Evolutionary conservation across 2,329 filamentous ascomycete genomes (phyloP).

Genomic region (Lecanoromycetidae sp.): DNA sequence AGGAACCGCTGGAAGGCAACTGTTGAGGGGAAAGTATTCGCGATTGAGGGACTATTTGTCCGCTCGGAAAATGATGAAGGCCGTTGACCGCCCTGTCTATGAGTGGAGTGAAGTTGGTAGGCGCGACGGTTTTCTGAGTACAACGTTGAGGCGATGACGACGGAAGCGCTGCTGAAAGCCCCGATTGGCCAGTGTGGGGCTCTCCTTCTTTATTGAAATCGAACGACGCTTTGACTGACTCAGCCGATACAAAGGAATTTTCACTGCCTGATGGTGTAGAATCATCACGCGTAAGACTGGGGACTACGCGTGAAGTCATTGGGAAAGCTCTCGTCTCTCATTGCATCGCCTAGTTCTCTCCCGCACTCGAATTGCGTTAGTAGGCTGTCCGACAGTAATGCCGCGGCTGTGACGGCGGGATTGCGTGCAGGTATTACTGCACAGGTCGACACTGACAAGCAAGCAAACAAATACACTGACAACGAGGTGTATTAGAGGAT

Average conservation of each 20-base stretch:
- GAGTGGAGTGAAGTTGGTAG: not conserved
- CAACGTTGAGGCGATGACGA: constrained; percentile 8
- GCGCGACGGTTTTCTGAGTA: constrained; percentile 1
- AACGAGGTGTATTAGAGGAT: not conserved
- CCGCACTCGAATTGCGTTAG: not conserved
- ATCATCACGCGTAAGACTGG: not conserved
- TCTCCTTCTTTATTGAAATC: not conserved
- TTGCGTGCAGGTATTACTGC: too few species aligned
- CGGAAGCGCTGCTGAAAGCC: not conserved
- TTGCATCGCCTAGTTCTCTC: not conserved
- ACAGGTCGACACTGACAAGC: too few species aligned
- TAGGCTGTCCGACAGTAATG: not conserved
- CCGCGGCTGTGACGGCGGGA: not conserved
- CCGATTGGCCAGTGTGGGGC: constrained; percentile 8
- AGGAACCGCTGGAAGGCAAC: constrained; percentile 8
- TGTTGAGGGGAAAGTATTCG: not conserved
- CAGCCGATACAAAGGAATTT: constrained; percentile 14
- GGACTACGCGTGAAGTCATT: constrained; percentile 13
- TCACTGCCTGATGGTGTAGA: constrained; percentile 13
- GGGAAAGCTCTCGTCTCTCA: not conserved
- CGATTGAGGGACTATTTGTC: constrained; percentile 1
- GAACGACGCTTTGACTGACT: constrained; percentile 12
- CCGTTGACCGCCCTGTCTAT: not conserved
- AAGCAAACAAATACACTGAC: too few species aligned
- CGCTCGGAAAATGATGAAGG: not conserved